A percentile compares a stretch with the other conserved stretches of the same genome.
These are phyloP conservation scores for Candida piceae DNA, from an alignment of 805 yeast species.

Conservation along the genomic window DNA sequence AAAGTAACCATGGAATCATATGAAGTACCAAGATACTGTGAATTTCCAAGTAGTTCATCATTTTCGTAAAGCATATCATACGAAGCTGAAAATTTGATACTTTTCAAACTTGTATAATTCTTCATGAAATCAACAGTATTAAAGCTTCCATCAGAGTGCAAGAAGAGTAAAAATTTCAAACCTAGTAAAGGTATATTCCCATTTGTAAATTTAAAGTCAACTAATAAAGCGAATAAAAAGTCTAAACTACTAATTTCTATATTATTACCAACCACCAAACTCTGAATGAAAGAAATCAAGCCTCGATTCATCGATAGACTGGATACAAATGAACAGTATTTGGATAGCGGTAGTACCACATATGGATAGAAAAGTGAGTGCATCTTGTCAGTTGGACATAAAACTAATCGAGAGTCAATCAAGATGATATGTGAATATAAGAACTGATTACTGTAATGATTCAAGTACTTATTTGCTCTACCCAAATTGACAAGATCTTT, in stretches of 20 bases:
- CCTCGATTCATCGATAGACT: constrained; percentile 1
- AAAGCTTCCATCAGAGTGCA: constrained; percentile 8
- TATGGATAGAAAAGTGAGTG: not conserved
- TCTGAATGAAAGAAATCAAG: constrained; percentile 11
- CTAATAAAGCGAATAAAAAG: constrained; percentile 7
- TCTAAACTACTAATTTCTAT: constrained; percentile 10
- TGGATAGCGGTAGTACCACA: constrained; percentile 4
- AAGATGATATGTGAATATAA: constrained; percentile 14
- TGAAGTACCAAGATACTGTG: constrained; percentile 2
- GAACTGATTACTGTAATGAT: constrained; percentile 5
- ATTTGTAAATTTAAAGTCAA: constrained; percentile 12
- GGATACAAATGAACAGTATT: constrained; percentile 5
- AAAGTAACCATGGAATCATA: constrained; percentile 1
- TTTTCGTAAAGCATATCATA: constrained; percentile 14
- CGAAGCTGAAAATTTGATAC: constrained; percentile 2
- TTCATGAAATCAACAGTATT: constrained; percentile 10
- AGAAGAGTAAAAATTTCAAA: constrained; percentile 11
- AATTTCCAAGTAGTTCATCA: constrained; percentile 13
- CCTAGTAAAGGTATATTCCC: constrained; percentile 11
- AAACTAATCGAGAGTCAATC: constrained; percentile 6
- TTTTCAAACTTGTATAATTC: constrained; percentile 6
- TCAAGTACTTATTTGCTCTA: constrained; percentile 4
- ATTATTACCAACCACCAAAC: constrained; percentile 7
- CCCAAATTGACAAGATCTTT: constrained; percentile 12
- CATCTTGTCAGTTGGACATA: not conserved